Evolutionary conservation across 139 green algal species (phyloP).

Genomic region (Gonium pectorale): DNA sequence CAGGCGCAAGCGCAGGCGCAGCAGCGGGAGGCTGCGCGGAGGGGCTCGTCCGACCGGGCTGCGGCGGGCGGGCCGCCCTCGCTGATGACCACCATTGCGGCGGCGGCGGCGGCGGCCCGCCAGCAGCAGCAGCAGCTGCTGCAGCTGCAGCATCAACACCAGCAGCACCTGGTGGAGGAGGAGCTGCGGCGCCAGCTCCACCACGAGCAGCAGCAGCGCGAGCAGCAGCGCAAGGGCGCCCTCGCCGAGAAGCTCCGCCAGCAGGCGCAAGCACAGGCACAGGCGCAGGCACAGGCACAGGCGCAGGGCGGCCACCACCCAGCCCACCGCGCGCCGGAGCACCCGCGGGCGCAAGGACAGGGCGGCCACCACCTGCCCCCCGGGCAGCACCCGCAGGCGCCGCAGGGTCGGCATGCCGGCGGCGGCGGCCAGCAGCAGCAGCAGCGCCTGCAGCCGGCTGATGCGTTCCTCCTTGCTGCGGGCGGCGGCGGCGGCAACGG

Average conservation of each 20-base stretch:
- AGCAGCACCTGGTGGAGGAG: neutral
- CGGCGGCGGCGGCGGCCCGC: no score
- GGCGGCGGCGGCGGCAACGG: neutral
- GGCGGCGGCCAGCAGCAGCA: neutral
- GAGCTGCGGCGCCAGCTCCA: neutral
- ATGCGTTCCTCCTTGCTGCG: neutral
- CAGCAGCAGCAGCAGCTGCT: neutral
- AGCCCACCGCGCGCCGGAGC: neutral
- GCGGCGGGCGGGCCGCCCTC: no score
- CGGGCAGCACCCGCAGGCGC: neutral
- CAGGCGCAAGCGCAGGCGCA: no score
- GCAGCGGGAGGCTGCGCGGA: no score
- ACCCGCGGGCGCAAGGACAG: neutral
- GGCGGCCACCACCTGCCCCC: neutral
- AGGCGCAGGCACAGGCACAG: neutral
- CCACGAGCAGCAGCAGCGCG: conserved; percentile 1
- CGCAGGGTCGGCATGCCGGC: neutral
- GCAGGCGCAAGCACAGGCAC: neutral
- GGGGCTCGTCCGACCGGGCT: no score
- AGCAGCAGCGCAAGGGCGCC: neutral
- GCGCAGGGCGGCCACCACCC: neutral
- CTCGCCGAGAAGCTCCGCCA: neutral
- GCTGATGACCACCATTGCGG: no score
- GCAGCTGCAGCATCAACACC: neutral
- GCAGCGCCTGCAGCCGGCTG: neutral